Percentiles rank a stretch among this genome's conserved stretches.
phyloP scores from a whole-genome alignment of 2,329 filamentous ascomycete genomes.

The Basipetospora chlamydospora region DNA sequence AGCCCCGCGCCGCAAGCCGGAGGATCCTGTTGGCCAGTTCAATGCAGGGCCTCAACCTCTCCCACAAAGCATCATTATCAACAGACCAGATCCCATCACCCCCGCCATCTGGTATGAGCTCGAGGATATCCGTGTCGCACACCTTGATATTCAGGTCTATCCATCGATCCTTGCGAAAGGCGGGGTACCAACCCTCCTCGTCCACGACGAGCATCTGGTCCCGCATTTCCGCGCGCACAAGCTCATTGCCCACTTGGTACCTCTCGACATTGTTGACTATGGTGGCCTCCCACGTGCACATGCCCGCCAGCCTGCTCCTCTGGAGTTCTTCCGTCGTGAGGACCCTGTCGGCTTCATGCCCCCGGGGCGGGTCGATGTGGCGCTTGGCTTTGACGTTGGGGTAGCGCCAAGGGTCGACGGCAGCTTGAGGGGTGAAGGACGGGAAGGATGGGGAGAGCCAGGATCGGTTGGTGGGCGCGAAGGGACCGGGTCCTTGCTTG shows the following conservation, averaged over 20 bases:
- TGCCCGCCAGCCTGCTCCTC: background rate
- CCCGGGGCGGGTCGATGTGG: background rate
- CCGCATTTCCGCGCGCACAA: background rate
- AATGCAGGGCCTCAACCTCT: conserved; percentile 5
- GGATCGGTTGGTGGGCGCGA: background rate
- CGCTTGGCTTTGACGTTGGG: background rate
- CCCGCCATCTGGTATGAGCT: background rate
- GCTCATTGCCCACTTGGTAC: background rate
- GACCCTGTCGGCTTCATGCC: conserved; percentile 5
- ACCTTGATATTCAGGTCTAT: conserved; percentile 2
- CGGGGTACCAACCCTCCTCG: conserved; percentile 6
- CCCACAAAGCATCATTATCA: conserved; percentile 7
- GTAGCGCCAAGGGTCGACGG: background rate
- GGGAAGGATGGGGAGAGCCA: conserved; percentile 3
- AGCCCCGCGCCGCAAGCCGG: background rate
- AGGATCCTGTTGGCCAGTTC: conserved; percentile 9
- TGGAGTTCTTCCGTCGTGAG: conserved; percentile 6
- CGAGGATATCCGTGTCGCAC: background rate
- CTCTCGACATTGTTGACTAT: background rate
- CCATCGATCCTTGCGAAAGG: conserved; percentile 8
- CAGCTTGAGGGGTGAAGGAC: background rate
- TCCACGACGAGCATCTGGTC: conserved; percentile 1
- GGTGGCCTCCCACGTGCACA: conserved; percentile 8
- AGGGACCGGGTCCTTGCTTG: background rate
- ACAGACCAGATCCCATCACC: conserved; percentile 3